Evolutionary conservation across 306 rosid species (phyloP).

Genomic region (Adenanthera pavonina): DNA sequence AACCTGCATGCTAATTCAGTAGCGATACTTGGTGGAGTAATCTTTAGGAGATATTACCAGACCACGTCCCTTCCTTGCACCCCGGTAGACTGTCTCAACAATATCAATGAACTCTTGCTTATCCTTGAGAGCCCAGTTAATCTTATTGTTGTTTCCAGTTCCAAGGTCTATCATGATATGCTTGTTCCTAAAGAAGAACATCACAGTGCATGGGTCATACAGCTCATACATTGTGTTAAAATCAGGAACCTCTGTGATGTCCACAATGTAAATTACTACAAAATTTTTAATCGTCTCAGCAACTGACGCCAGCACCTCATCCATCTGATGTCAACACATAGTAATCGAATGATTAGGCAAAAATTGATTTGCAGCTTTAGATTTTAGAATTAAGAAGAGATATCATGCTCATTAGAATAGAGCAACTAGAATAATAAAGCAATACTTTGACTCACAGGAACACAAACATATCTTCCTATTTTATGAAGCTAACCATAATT

Average conservation of each 20-base stretch:
- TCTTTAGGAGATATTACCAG: conserved; percentile 94
- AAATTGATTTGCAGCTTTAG: neutral
- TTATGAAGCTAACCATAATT: neutral
- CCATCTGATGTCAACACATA: conserved; percentile 67
- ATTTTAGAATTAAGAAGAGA: neutral
- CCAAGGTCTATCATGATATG: conserved; percentile 99
- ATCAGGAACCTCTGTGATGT: conserved; percentile 95
- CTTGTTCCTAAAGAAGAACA: conserved; percentile 98
- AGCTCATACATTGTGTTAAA: conserved; percentile 96
- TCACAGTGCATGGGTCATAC: conserved; percentile 87
- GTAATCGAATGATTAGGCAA: conserved; percentile 51
- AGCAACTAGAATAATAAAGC: neutral
- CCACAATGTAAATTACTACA: conserved; percentile 91
- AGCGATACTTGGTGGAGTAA: conserved; percentile 95
- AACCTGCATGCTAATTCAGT: conserved; percentile 47
- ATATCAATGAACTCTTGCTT: conserved; percentile 95
- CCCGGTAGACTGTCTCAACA: conserved; percentile 81
- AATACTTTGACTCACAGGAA: neutral
- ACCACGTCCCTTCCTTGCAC: conserved; percentile 95
- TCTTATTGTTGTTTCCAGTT: conserved; percentile 97
- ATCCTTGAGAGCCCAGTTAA: conserved; percentile 97
- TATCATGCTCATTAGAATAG: neutral
- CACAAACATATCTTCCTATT: neutral
- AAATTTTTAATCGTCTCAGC: conserved; percentile 88
- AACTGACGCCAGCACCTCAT: conserved; percentile 86